Base-by-base conservation (phyloP, 2,329 filamentous ascomycete species). In the Microdochium paspali region DNA sequence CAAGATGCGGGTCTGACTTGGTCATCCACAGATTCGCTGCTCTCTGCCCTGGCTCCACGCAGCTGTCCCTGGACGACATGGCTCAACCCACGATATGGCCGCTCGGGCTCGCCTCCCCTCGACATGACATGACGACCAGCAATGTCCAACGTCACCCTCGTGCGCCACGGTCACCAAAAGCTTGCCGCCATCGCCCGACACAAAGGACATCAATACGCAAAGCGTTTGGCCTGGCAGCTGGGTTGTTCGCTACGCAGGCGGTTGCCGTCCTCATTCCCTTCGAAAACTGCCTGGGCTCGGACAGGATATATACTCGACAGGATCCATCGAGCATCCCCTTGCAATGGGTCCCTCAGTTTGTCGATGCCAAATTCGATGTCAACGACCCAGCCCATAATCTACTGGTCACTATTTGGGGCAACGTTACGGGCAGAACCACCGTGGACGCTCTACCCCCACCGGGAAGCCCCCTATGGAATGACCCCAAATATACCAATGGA, bases 341-440 rank as follows among this genome's bases (percentile, higher is more conserved):
- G 26, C 90, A 96, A 69, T 95, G 91, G 70, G 73, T 81, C 12
- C 90, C 93, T 2, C 65, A 84, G 30, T 82, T 78, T 55, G 79
- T 93, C 49, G 82, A 87, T 57, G 91, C 87, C 48, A 68, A 70
- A 20, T 95, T 95, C 70, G 77, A 88, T 57, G 73, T 77, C 24
- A 64, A 69, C 13, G 68, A 77, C 52, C 63, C 77, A 4, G 74
- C 69, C 45, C 80, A 90, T 60, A 79, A 75, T 35, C 73, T 98
- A 44, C 81, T 79, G 52, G 71, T 96, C 47, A 93, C 82, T 1
- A 77, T 95, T 44, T 97, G 89, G 71, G 91, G 90, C 46, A 96
- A 97, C 65, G 89, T 97, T 25, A 87, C 84, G 9, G 93, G 93
- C 44, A 80, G 84, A 45, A 73, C 77, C 42, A 72, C 73, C 2